Evolutionary conservation across 202 grass and related monocot genomes (phyloP), one percentile per base, ranked within the genome.

Genomic region (Panicum hallii): DNA sequence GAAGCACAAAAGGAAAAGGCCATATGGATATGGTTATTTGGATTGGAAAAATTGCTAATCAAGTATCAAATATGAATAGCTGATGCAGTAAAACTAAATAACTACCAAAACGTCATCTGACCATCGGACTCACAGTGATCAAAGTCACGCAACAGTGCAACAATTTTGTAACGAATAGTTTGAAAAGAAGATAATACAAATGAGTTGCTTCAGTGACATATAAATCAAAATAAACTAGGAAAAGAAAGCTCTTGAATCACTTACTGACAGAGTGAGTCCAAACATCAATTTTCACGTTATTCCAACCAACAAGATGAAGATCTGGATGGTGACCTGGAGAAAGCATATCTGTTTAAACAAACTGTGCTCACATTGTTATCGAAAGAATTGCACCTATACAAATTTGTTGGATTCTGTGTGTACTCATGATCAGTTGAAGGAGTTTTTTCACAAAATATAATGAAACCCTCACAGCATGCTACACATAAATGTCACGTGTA

Each of bases 241-340:
- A 57, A 72, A 26, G 26, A 84, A 43, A 61, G 11, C 80, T 61
- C 42, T 46, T 62, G 11, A 72, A 80, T 83, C 67, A 92, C 55
- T 87, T 92, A 98, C 95, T 85, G 77, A 92, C 77, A 81, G 92
- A 98, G 85, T 95, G 92, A 70, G 92, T 98, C 95, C 92, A 98
- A 70, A 93, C 73, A 63, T 98, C 95, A 83, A 98, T 89, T 90
- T 93, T 95, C 63, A 88, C 89, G 54, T 95, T 95, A 69, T 98
- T 98, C 95, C 91, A 98, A 77, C 90, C 85, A 34, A 98, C 89
- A 77, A 98, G 90, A 87, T 98, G 95, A 84, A 98, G 87, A 87
- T 98, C 92, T 77, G 92, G 95, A 88, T 98, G 92, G 89, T 98
- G 95, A 84, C 92, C 95, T 95, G 91, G 34, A 22, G 82, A 81